Base-by-base conservation (phyloP, 139 green algal genomes). In the Astrephomene gubernaculifera region DNA sequence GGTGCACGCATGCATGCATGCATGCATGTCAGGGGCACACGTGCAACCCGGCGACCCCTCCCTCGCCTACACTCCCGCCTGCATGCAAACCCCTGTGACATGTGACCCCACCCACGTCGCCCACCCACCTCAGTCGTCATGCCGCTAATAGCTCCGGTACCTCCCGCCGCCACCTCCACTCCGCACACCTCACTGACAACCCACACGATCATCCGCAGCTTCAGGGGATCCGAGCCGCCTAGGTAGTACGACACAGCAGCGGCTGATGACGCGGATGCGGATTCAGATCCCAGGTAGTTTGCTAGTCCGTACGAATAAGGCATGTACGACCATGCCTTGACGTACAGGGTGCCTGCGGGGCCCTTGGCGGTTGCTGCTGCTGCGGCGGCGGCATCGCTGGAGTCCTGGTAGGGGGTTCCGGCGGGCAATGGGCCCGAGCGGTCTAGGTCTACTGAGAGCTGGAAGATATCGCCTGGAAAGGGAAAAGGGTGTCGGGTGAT, bases 121-220 rank as follows among this genome's bases (percentile, higher is more conserved):
- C 43, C 39, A 25, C 68, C 4, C 31, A 80, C 72, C 72, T 80
- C 9, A 6, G 27, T 33, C 19, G 33, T 67, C 49, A 80, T 33
- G 45, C 21, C n/a, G 17, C 72, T n/a, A n/a, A n/a, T n/a, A n/a
- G n/a, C n/a, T n/a, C n/a, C n/a, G n/a, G n/a, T n/a, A n/a, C n/a
- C n/a, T n/a, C n/a, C n/a, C n/a, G n/a, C 45, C 49, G 21, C 31
- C 44, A 68, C 72, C 49, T 33, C 14, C 72, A 9, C 22, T 19
- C 73, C 73, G 35, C 73, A 81, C 35, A 81, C 73, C 35, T 10
- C 17, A 6, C 24, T 69, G 12, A 64, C 73, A 10, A 69, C 73
- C 73, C 52, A 69, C 53, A 81, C 73, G 36, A 49, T 35, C 2
- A 35, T 21, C 10, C 35, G 49, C 24, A 69, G 73, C 53, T 4